A percentile compares a stretch with the other conserved stretches of the same genome.
phyloP scores from a whole-genome alignment of 2,329 filamentous ascomycete genomes.

The Thelonectria blattea region DNA sequence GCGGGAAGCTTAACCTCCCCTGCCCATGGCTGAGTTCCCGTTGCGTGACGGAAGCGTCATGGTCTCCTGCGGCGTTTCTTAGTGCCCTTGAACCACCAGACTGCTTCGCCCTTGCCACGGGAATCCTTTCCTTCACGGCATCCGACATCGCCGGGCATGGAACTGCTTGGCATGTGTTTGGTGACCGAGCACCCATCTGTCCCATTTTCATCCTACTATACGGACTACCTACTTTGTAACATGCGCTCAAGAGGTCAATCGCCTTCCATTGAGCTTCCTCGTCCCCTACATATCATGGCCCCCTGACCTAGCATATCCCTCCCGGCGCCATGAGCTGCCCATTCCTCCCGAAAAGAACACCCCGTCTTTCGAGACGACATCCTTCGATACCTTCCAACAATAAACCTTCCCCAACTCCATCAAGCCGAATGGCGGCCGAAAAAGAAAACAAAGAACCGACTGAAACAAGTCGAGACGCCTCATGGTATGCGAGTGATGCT shows the following conservation, averaged over 20 bases:
- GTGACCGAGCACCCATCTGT: background rate
- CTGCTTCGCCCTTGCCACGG: background rate
- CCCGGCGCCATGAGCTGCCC: conserved; percentile 1
- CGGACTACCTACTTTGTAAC: background rate
- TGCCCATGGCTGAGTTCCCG: background rate
- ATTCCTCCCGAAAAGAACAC: background rate
- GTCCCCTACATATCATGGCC: background rate
- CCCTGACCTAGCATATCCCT: background rate
- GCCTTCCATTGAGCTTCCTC: background rate
- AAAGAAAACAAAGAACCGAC: conserved; percentile 10
- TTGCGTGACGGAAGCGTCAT: conserved; percentile 1
- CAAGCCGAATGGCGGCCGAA: background rate
- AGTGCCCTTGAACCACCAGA: background rate
- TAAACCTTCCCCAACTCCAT: conserved; percentile 26
- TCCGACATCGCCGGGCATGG: background rate
- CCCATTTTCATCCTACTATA: background rate
- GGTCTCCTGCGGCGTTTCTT: background rate
- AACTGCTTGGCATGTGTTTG: background rate
- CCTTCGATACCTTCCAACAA: conserved; percentile 9
- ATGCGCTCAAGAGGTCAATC: background rate
- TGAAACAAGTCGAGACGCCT: conserved; percentile 32
- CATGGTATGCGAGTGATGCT: conserved; percentile 35
- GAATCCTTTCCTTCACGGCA: background rate
- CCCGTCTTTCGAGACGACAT: background rate
- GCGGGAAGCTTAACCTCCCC: background rate